These are phyloP conservation scores for Lyophyllum decastes DNA, from an alignment of 768 basidiomycete species.

Conservation along the genomic window DNA sequence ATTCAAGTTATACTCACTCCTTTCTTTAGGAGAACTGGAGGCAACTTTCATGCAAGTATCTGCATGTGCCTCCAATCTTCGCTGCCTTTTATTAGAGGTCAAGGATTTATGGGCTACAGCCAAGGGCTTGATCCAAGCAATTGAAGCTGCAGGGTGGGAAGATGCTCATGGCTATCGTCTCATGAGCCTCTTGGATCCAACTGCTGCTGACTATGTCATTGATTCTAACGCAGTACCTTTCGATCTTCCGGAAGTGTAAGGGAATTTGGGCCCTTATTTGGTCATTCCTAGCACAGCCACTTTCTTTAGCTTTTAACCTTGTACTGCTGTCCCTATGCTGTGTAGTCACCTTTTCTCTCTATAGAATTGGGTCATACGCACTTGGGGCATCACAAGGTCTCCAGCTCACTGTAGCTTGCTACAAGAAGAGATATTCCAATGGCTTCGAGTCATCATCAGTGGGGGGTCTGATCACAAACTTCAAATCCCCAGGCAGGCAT, in stretches of 20 bases:
- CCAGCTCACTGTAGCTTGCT: too few relatives aligned
- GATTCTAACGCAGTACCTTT: constrained; percentile 3
- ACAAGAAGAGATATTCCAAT: not conserved
- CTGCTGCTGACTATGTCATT: not conserved
- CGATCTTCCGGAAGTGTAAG: constrained; percentile 3
- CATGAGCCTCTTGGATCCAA: constrained; percentile 9
- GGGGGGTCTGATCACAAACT: not conserved
- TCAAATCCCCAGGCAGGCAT: not conserved
- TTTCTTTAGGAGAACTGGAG: constrained; percentile 12
- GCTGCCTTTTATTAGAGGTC: constrained; percentile 9
- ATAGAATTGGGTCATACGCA: too few relatives aligned
- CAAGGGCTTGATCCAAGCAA: not conserved
- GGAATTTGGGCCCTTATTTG: too few relatives aligned
- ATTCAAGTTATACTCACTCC: not conserved
- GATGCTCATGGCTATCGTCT: constrained; percentile 11
- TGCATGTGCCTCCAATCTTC: constrained; percentile 10
- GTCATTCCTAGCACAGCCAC: too few relatives aligned
- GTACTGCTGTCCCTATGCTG: too few relatives aligned
- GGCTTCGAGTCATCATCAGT: not conserved
- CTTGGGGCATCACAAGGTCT: too few relatives aligned
- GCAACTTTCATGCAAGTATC: constrained; percentile 8
- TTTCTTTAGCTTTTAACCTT: too few relatives aligned
- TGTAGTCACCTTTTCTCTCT: too few relatives aligned
- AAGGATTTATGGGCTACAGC: not conserved
- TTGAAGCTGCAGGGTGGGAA: constrained; percentile 3